These are phyloP conservation scores for Trematosphaeria pertusa DNA, from an alignment of 2,329 filamentous ascomycete genomes.

Conservation along the genomic window DNA sequence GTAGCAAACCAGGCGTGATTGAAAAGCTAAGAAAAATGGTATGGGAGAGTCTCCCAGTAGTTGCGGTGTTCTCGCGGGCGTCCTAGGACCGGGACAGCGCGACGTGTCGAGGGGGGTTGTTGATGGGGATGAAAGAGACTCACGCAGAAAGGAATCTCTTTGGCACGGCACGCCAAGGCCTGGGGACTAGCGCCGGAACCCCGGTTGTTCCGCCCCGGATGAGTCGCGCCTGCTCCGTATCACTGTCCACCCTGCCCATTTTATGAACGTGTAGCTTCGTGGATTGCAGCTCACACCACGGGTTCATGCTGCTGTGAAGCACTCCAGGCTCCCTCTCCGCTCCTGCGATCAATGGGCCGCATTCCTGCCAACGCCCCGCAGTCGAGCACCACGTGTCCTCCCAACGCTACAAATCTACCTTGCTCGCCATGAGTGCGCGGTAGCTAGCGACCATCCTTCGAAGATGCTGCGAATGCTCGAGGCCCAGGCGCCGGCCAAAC, in stretches of 20 bases:
- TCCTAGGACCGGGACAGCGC: slow-evolving; percentile 9
- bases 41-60: too few relatives aligned
- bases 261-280: neutral
- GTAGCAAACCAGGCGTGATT: too few relatives aligned
- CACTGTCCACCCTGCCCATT: neutral
- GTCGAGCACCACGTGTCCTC: too few relatives aligned
- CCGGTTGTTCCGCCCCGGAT: slow-evolving; percentile 7
- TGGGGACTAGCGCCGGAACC: slow-evolving; percentile 12
- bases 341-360: neutral
- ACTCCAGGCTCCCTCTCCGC: neutral
- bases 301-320: too few relatives aligned
- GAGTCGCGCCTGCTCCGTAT: slow-evolving; percentile 27
- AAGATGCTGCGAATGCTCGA: slow-evolving; percentile 64
- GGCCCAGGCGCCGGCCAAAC: slow-evolving; percentile 84
- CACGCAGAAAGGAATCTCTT: slow-evolving; percentile 12
- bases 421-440: slow-evolving; percentile 26
- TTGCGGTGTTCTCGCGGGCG: slow-evolving; percentile 10
- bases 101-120: slow-evolving; percentile 12
- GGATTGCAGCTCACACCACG: slow-evolving; percentile 2
- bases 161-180: slow-evolving; percentile 24
- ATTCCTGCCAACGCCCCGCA: neutral
- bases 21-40: too few relatives aligned
- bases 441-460: slow-evolving; percentile 18
- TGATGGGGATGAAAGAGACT: slow-evolving; percentile 11
- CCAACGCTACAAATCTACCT: too few relatives aligned